phyloP scores from a whole-genome alignment of 345 rosid genomes.

The Mangifera indica region DNA sequence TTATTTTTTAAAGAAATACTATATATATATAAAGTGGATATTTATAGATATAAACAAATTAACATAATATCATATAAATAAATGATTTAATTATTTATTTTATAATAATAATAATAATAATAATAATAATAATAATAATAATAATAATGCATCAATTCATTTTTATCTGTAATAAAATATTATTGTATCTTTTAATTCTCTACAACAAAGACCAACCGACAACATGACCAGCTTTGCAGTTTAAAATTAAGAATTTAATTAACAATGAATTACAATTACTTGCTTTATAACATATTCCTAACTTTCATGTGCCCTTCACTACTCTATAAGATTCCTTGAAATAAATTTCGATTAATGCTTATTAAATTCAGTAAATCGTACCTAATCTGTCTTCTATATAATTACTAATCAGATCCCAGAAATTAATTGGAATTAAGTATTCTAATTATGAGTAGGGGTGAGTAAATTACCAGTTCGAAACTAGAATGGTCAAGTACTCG shows the following conservation, averaged over 20 bases:
- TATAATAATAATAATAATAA: too few species aligned
- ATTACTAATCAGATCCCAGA: conserved; percentile 22
- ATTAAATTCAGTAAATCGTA: conserved; percentile 5
- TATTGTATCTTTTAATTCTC: conserved; percentile 19
- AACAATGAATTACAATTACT: too few species aligned
- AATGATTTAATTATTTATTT: too few species aligned
- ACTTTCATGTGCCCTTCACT: conserved; percentile 42
- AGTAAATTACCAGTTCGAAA: too few species aligned
- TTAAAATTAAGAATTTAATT: conserved; percentile 8
- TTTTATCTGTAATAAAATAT: too few species aligned
- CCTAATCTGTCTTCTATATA: conserved; percentile 15
- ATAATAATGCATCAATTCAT: too few species aligned
- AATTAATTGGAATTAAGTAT: conserved; percentile 7
- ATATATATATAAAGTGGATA: too few species aligned
- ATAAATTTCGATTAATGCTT: conserved; percentile 10
- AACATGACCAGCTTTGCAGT: conserved; percentile 37
- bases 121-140: too few species aligned
- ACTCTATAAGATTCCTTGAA: conserved; percentile 20
- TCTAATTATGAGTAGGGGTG: too few species aligned
- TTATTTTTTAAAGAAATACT: neutral
- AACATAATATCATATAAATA: too few species aligned
- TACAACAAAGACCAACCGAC: conserved; percentile 30
- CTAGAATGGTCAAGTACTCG: too few species aligned
- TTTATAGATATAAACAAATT: too few species aligned
- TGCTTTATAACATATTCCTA: conserved; percentile 25